Conservation (phyloP, 2,329 filamentous ascomycete genomes). For the Calonectria leucothoes region DNA sequence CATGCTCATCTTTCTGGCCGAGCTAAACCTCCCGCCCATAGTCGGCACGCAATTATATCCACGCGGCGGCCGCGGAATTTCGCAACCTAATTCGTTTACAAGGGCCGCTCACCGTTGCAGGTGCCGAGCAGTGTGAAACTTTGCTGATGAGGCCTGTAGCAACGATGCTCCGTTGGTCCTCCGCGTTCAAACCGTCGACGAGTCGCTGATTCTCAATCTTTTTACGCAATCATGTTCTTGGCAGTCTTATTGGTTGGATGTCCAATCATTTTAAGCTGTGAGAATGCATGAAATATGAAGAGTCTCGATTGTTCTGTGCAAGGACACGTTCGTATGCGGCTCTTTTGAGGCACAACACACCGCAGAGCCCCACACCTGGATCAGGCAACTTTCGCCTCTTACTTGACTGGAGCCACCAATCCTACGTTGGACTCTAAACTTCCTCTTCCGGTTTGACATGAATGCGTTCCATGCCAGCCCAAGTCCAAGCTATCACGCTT, state of each 20-base stretch:
- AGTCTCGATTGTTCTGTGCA: background rate
- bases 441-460: background rate
- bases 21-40: background rate
- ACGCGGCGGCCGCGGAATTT: background rate
- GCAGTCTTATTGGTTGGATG: background rate
- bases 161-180: background rate
- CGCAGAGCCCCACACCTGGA: background rate
- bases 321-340: background rate
- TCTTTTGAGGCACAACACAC: background rate
- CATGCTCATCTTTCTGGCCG: background rate
- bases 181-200: background rate
- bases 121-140: background rate
- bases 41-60: background rate
- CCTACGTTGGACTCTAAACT: background rate
- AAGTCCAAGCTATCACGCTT: background rate
- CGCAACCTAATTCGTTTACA: background rate
- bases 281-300: background rate
- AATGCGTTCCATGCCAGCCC: background rate
- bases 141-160: background rate
- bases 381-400: background rate
- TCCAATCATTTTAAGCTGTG: background rate
- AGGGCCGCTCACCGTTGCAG: background rate
- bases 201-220: background rate
- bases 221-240: background rate
- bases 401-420: background rate